phyloP scores from a whole-genome alignment of 495 filamentous ascomycete genomes.

The Xanthoparmelia taractica region DNA sequence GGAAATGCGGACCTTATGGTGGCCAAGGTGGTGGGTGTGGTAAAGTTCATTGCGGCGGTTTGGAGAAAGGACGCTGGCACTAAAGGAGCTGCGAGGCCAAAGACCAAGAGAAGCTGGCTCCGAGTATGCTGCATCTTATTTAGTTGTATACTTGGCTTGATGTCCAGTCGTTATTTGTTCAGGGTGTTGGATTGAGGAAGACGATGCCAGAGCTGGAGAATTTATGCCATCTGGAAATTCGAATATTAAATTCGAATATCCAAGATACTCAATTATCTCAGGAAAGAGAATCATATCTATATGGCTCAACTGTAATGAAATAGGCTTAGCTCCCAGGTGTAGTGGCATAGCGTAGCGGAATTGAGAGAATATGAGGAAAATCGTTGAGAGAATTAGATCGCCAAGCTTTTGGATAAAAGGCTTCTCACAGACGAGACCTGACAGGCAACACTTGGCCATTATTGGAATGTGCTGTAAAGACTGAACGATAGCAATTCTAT shows the following conservation, averaged over 20 bases:
- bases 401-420: not conserved
- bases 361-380: slow-evolving; percentile 1
- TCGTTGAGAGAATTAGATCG: not conserved
- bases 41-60: not conserved
- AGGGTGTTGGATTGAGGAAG: not conserved
- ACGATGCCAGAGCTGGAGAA: not conserved
- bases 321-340: not conserved
- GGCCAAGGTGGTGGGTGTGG: not conserved
- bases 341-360: not conserved
- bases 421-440: not conserved
- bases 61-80: not conserved
- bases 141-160: not conserved
- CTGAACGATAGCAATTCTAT: not conserved
- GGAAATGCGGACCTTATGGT: not conserved
- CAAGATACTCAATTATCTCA: not conserved
- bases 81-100: not conserved
- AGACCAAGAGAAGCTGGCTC: not conserved
- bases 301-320: too few relatives aligned
- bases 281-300: not conserved
- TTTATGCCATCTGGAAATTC: not conserved
- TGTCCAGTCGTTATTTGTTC: not conserved
- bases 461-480: too few relatives aligned
- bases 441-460: not conserved
- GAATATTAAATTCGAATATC: not conserved
- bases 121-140: not conserved